Conservation (phyloP, 148 eudicot species). For the Agrostemma githago region DNA sequence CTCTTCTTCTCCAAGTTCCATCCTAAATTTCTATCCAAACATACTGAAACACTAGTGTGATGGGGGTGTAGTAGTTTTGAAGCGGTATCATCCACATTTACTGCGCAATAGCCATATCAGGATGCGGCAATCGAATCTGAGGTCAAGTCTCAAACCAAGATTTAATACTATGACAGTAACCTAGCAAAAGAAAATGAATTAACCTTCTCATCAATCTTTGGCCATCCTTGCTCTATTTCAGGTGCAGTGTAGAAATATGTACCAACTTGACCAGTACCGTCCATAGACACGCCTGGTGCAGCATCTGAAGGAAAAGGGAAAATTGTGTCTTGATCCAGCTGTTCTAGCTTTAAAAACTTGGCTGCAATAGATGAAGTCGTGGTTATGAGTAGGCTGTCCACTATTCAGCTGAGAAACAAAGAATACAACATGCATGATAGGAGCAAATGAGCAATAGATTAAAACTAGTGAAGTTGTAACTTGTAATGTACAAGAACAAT, state of each 20-base stretch:
- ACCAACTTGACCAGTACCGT: conserved; percentile 93
- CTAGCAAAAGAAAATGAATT: conserved; percentile 6
- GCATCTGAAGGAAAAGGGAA: conserved; percentile 59
- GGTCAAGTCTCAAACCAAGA: not conserved
- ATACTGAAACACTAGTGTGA: not conserved
- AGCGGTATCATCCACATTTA: not conserved
- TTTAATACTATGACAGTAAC: not conserved
- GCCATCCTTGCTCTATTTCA: conserved; percentile 97
- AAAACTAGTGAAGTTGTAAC: not conserved
- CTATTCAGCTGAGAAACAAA: not conserved
- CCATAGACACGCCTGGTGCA: conserved; percentile 64
- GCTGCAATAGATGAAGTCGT: conserved; percentile 44
- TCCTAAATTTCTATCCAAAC: not conserved
- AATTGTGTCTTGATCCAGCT: conserved; percentile 71
- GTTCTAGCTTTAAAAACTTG: conserved; percentile 88
- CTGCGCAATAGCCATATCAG: not conserved
- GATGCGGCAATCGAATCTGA: not conserved
- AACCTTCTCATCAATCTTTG: conserved; percentile 95
- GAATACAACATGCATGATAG: not conserved
- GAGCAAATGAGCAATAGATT: not conserved
- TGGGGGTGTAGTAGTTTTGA: not conserved
- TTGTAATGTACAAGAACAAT: not conserved
- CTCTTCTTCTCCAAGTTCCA: not conserved
- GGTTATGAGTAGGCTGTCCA: not conserved
- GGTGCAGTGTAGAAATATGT: conserved; percentile 97